These are phyloP conservation scores for Metrosideros polymorpha DNA, from an alignment of 441 rosid genomes.

Conservation along the genomic window DNA sequence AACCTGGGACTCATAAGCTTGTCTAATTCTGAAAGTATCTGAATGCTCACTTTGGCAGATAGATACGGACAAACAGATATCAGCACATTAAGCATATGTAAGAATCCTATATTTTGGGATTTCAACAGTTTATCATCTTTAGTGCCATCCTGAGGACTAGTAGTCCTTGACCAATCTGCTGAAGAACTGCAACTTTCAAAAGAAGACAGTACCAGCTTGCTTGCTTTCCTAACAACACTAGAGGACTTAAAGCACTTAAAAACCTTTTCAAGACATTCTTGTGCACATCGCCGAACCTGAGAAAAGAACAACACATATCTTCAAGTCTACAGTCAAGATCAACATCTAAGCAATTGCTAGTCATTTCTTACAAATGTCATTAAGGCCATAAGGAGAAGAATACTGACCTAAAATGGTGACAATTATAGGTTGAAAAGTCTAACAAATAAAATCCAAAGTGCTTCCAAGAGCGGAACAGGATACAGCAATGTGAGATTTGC, in stretches of 20 bases:
- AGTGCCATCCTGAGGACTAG: slow-evolving; percentile 26
- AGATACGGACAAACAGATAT: slow-evolving; percentile 46
- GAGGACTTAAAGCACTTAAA: slow-evolving; percentile 38
- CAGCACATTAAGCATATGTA: slow-evolving; percentile 64
- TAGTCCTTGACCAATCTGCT: slow-evolving; percentile 26
- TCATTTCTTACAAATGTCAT: not conserved
- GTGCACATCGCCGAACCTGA: slow-evolving; percentile 79
- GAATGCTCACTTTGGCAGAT: slow-evolving; percentile 33
- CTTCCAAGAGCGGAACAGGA: not conserved
- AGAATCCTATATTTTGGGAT: slow-evolving; percentile 50
- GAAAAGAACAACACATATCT: not conserved
- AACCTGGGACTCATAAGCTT: slow-evolving; percentile 43
- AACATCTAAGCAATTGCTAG: not conserved
- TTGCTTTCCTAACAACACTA: slow-evolving; percentile 47
- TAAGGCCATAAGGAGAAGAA: not conserved
- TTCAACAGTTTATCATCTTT: slow-evolving; percentile 28
- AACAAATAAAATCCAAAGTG: not conserved
- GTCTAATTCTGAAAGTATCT: slow-evolving; percentile 37
- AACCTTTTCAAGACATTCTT: slow-evolving; percentile 60
- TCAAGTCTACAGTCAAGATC: not conserved
- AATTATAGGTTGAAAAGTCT: not conserved
- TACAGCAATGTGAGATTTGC: not conserved
- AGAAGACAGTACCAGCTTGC: slow-evolving; percentile 40
- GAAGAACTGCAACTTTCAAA: slow-evolving; percentile 30
- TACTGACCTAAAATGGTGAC: not conserved